These are phyloP conservation scores for Xylaria grammica DNA, from an alignment of 495 filamentous ascomycete genomes.

Conservation along the genomic window DNA sequence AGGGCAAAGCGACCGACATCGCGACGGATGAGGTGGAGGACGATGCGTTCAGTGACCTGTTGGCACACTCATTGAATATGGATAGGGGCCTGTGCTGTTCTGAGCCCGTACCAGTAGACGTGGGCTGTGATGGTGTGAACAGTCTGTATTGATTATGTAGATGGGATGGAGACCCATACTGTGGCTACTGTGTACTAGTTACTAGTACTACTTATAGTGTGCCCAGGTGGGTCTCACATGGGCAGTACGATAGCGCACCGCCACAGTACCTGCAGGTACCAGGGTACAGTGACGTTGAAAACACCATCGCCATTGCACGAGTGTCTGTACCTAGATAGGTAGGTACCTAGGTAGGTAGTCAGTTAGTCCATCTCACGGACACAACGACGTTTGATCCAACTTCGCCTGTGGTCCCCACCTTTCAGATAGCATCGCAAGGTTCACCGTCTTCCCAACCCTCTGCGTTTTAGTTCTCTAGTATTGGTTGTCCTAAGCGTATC, in stretches of 20 bases:
- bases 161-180: too few species aligned
- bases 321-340: neutral
- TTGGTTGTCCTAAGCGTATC: too few species aligned
- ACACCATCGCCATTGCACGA: too few species aligned
- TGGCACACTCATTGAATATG: constrained; percentile 19
- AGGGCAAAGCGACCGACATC: constrained; percentile 20
- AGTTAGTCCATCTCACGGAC: neutral
- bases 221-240: too few species aligned
- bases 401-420: neutral
- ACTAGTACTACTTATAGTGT: too few species aligned
- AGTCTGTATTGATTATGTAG: too few species aligned
- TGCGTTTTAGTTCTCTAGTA: too few species aligned
- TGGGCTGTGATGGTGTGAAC: too few species aligned
- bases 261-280: constrained; percentile 5
- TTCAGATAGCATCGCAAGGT: too few species aligned
- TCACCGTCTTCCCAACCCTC: too few species aligned
- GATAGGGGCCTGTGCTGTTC: constrained; percentile 2
- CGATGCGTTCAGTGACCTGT: constrained; percentile 20
- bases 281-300: neutral
- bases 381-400: neutral
- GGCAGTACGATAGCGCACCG: neutral
- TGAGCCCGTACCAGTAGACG: too few species aligned
- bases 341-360: neutral
- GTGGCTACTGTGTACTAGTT: too few species aligned
- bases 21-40: constrained; percentile 22